Evolutionary conservation across 176 grass and related monocot species (phyloP), one percentile per base, ranked within the genome.

Genomic region (Coix lacrymajobi): DNA sequence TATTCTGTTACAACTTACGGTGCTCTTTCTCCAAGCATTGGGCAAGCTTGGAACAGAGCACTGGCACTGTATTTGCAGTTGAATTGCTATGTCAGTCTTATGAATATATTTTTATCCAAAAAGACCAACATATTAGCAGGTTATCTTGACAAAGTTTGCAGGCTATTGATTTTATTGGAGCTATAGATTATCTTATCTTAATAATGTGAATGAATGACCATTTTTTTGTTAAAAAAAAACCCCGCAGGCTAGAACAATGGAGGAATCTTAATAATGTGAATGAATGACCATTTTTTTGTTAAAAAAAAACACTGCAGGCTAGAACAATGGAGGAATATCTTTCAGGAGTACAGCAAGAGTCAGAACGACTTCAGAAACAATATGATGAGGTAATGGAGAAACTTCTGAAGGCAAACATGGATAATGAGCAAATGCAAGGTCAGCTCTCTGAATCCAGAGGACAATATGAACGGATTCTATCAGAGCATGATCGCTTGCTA

Each of bases 401-500:
- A 76, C 78, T 89, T 81, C 51, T 20, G 54, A 69, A 49, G 63
- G 56, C n/a, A 58, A 58, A 58, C n/a, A 58, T 25, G 3, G 62
- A 78, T 31, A 69, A 69, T 25, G 87, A 89, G 34, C n/a, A 57
- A 45, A 41, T 89, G 51, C 71, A 89, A 31, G 14, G n/a, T 24
- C 71, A 85, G 56, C 82, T 89, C 25, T 71, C 78, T 77, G 88
- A 77, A 69, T 81, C 78, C 56, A 81, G 66, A 38, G 75, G 78
- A 7, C 66, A 67, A 16, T 84, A 60, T 62, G 75, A 84, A 8
- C 28, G 37, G 45, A 76, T 88, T 83, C 80, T 88, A 29, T 72
- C 80, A 58, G 75, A 79, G 46, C 87, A 88, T 30, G 81, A 88
- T 64, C 33, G 7, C 20, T 88, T 88, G 67, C 87, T 84, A 45